Evolutionary conservation across 371 early-diverging fungal genomes (phyloP), one percentile per base, ranked within the genome.

Genomic region (Gilbertella persicaria): DNA sequence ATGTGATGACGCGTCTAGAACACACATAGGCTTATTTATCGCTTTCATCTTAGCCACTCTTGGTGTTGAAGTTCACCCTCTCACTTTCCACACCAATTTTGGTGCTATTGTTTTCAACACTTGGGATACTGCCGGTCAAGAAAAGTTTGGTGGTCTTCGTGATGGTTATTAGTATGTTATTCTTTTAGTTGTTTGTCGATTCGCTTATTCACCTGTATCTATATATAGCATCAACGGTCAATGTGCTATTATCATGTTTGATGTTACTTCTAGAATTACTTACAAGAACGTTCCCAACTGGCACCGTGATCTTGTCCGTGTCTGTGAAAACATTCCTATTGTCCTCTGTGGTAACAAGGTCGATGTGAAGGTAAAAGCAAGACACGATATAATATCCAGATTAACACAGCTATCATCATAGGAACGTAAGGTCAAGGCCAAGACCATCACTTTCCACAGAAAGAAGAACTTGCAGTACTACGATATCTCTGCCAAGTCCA

Each of bases 281-380:
- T 99, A 99, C 86, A 97, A 98, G 88, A 99, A 98, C 87, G 98
- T 99, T 23, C 98, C 98, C 66, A 99, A 96, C 91, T 99, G 99
- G 99, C 98, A 99, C 75, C 92, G 97, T 79, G 99, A 98, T 78
- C 85, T 99, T 36, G 94, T 97, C 66, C 93, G 98, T 67, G 98
- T 97, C 48, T 99, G 98, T 79, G 99, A 99, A 74, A 97, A 96
- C 87, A 95, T 99, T 74, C 99, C 99, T 36, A 98, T 99, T 71
- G 98, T 99, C 69, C 91, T 99, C 36, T 97, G 98, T 84, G 99
- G 99, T 72, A 99, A 99, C 93, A 99, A 99, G 86, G 98, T 99
- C 55, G 99, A 99, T 79, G 90, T 98, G 75, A 96, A 97, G 74
- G 80, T 75, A 64, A 43, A 21, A 65, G 69, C 30, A 3, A 26